Base-by-base conservation (phyloP, 345 rosid genomes). In the Orychophragmus violaceus region DNA sequence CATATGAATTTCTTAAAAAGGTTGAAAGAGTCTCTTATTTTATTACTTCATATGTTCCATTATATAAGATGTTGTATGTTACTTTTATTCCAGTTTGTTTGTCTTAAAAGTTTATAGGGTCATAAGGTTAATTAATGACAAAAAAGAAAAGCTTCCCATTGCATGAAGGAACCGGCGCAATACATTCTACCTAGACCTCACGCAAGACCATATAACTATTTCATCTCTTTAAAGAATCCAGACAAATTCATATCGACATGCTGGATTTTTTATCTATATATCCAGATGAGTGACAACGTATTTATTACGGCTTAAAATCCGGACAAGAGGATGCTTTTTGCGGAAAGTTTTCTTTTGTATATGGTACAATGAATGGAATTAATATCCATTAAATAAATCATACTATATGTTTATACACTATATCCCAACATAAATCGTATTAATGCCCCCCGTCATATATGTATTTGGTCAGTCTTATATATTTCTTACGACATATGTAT, bases 321-420 rank as follows among this genome's bases (percentile, higher is more conserved):
- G 66, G 70, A 72, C 76, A 64, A 64, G 59, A 7, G 70, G 70
- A 57, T 64, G 22, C 68, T 39, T 73, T 66, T 18, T 33, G 55
- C 54, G 56, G 66, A 64, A 48, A 72, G 74, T 14, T 54, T 59
- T 13, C 35, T 70, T 30, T 70, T 49, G 51, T 65, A 19, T 29
- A 39, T 28, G 17, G 29, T 69, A 36, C 78, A 17, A 63, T 33
- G 74, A 62, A 75, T 66, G 54, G 12, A 12, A 64, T 14, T 10
- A 11, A n/a, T 42, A 30, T 30, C 12, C 23, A 39, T 49, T 56
- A 18, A n/a, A 55, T 12, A 62, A 30, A 62, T 16, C 1, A 0
- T 29, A n/a, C n/a, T n/a, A 51, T 16, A 42, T 59, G 52, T 61
- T 32, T 61, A 5, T 23, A 25, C 8, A 36, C 28, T 42, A 53